A percentile compares a stretch with the other conserved stretches of the same genome.
These are phyloP conservation scores for Cyberlindnera maritima DNA, from an alignment of 805 yeast genomes.

Conservation along the genomic window DNA sequence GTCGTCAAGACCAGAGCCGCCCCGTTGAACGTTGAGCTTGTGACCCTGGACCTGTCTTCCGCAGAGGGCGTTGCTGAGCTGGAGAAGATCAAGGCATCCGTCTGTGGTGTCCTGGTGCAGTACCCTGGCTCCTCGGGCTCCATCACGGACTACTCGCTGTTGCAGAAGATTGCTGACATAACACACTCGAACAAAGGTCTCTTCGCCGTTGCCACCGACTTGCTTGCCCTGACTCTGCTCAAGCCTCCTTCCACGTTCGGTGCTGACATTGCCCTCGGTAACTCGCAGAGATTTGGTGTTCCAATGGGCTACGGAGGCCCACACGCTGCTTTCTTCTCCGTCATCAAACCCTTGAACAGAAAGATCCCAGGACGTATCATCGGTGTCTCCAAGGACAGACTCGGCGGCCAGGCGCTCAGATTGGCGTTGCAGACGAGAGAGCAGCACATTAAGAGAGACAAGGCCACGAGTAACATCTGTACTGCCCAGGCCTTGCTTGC, in stretches of 20 bases:
- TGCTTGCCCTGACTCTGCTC: slow-evolving; percentile 81
- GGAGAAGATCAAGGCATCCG: slow-evolving; percentile 33
- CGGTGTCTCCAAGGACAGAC: slow-evolving; percentile 88
- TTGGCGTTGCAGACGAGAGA: slow-evolving; percentile 97
- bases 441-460: slow-evolving; percentile 96
- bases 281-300: slow-evolving; percentile 94
- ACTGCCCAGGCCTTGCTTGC: slow-evolving; percentile 97
- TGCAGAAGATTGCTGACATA: slow-evolving; percentile 54
- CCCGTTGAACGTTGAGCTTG: slow-evolving; percentile 66
- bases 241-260: slow-evolving; percentile 83
- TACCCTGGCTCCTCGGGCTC: slow-evolving; percentile 89
- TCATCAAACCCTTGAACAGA: slow-evolving; percentile 73
- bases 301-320: slow-evolving; percentile 99
- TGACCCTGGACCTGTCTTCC: slow-evolving; percentile 52
- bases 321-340: slow-evolving; percentile 96
- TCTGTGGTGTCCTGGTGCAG: slow-evolving; percentile 84
- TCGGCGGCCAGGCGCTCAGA: slow-evolving; percentile 86
- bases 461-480: slow-evolving; percentile 96
- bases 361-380: slow-evolving; percentile 96
- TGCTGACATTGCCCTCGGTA: slow-evolving; percentile 92
- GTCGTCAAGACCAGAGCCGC: slow-evolving; percentile 79
- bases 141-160: slow-evolving; percentile 45
- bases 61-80: slow-evolving; percentile 37
- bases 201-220: slow-evolving; percentile 85
- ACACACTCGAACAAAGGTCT: slow-evolving; percentile 73